Conservation (phyloP, 2,329 filamentous ascomycete genomes). For the Zarea fungicola region DNA sequence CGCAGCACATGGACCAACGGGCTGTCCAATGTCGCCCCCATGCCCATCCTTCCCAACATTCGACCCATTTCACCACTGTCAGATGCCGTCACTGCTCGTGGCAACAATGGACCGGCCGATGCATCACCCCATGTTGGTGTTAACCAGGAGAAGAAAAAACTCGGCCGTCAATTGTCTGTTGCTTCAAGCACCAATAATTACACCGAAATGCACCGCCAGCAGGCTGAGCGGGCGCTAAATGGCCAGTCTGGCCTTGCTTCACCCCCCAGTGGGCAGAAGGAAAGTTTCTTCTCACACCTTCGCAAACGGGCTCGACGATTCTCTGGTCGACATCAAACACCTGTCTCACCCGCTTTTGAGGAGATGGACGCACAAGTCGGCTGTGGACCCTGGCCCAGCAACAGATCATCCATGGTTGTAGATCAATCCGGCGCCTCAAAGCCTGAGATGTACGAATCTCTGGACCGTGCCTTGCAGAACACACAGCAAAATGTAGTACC, state of each 20-base stretch:
- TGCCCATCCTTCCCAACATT: conserved; percentile 93
- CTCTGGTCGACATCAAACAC: conserved; percentile 82
- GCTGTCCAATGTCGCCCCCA: conserved; percentile 73
- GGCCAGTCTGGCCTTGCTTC: conserved; percentile 72
- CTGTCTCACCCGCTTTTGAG: conserved; percentile 72
- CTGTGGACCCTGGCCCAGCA: conserved; percentile 82
- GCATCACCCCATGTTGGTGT: conserved; percentile 18
- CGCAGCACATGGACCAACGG: conserved; percentile 92
- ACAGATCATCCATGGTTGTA: conserved; percentile 76
- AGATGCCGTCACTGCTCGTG: conserved; percentile 85
- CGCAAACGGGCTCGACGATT: conserved; percentile 88
- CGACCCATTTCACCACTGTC: conserved; percentile 94
- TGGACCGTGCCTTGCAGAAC: conserved; percentile 54
- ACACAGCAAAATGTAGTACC: conserved; percentile 37
- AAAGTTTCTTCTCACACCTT: conserved; percentile 97
- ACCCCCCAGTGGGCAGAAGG: conserved; percentile 74
- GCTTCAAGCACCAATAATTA: conserved; percentile 92
- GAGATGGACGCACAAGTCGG: conserved; percentile 91
- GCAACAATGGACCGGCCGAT: conserved; percentile 52
- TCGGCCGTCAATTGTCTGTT: conserved; percentile 88
- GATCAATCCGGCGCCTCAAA: conserved; percentile 54
- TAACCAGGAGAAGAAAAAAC: conserved; percentile 77
- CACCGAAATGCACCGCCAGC: conserved; percentile 79
- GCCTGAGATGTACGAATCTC: conserved; percentile 53
- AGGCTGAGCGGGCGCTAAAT: conserved; percentile 85